Conservation (phyloP, 129 eudicot species). For the Silybum marianum region DNA sequence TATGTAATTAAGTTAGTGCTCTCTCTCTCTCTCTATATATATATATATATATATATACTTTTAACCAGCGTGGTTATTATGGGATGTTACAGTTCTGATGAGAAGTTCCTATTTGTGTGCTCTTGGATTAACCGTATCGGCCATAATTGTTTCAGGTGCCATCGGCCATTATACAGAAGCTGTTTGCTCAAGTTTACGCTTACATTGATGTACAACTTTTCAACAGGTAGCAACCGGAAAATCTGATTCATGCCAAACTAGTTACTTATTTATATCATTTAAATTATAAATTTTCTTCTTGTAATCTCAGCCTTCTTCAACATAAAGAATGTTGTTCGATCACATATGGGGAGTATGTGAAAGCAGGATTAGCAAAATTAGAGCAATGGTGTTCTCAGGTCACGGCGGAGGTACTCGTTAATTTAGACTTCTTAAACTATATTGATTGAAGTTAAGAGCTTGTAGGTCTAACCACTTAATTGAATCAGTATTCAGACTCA, state of each 20-base stretch:
- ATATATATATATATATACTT: too few species aligned
- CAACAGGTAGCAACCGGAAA: slow-evolving; percentile 56
- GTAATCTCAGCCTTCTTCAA: slow-evolving; percentile 56
- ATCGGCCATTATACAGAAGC: slow-evolving; percentile 55
- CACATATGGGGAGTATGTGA: slow-evolving; percentile 68
- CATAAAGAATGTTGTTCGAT: slow-evolving; percentile 79
- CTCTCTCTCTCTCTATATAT: too few species aligned
- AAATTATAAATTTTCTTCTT: slow-evolving; percentile 1
- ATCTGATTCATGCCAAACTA: background rate
- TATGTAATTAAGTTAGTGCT: too few species aligned
- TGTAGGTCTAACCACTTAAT: slow-evolving; percentile 24
- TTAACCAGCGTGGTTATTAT: too few species aligned
- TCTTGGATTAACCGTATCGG: slow-evolving; percentile 27
- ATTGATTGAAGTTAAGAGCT: slow-evolving; percentile 2
- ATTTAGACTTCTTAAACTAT: background rate
- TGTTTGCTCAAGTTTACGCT: slow-evolving; percentile 55
- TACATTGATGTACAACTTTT: slow-evolving; percentile 72
- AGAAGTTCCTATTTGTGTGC: background rate
- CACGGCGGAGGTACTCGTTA: slow-evolving; percentile 59
- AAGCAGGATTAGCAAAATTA: slow-evolving; percentile 65
- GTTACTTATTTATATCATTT: background rate
- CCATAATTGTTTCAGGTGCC: slow-evolving; percentile 61
- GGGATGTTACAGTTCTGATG: too few species aligned
- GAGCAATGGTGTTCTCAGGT: slow-evolving; percentile 74
- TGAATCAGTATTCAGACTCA: slow-evolving; percentile 65